Evolutionary conservation across 805 yeast species (phyloP), one percentile per base, ranked within the genome.

Genomic region (Teunomyces stri): DNA sequence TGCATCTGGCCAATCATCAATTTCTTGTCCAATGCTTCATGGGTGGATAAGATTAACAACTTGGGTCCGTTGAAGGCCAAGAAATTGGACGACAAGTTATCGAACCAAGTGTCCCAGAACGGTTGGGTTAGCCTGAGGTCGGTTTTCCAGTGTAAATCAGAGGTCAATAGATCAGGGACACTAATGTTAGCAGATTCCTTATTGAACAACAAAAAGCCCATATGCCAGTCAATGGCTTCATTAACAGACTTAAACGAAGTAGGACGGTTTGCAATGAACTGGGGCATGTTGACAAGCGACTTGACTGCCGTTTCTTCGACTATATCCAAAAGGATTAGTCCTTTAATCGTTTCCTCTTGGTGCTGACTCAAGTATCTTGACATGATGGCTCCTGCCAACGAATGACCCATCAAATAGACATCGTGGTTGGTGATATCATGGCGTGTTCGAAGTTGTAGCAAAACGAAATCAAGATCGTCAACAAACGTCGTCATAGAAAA

Each of bases 1-100:
- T 91, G 98, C 99, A 94, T 94, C 66, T 95, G 99, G 0, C 97
- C 99, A 44, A 94, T 83, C 65, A 91, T 89, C 42, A 94, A 72
- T 33, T 79, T 79, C 52, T 85, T 89, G 66, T 94, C 99, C 27
- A 95, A 73, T 16, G 87, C 82, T 54, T 94, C 97, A 44, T 91
- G 86, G 3, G 96, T 96, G 0, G 98, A 95, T 12, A 95, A 67
- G 1, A 94, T 75, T 35, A 94, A 74, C 45, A 94, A 56, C 57
- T 89, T 87, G 0, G 91, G 82, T 5, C 55, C 55, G 13, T 62
- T 65, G 41, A 77, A 62, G 1, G 47, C 47, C 7, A 75, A 61
- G 47, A 80, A 80, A 40, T 72, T 65, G 6, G 60, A 50, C 0
- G 96, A 89, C 12, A 95, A 68, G 0, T 78, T 84, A 0, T 47